Evolutionary conservation across 768 basidiomycete genomes (phyloP).

Genomic region (Suillus tomentosus): DNA sequence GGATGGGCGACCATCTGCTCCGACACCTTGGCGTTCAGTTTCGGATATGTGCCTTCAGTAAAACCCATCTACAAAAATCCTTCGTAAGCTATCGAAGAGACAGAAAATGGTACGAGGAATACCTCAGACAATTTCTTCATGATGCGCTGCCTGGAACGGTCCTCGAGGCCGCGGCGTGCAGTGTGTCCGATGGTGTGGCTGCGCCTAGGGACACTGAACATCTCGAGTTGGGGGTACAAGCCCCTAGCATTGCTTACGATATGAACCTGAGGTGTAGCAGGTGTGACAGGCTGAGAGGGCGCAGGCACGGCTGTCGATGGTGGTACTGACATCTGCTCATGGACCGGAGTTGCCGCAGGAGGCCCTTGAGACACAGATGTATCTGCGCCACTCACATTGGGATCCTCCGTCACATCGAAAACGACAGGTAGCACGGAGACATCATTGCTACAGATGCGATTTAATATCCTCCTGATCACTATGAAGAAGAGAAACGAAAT

Average conservation of each 20-base stretch:
- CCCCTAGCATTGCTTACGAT: constrained; percentile 66
- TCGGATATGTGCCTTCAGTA: constrained; percentile 56
- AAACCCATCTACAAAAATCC: constrained; percentile 67
- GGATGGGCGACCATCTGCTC: constrained; percentile 46
- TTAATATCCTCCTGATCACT: constrained; percentile 13
- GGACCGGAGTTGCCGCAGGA: constrained; percentile 11
- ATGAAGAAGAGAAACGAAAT: neutral
- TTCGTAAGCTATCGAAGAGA: constrained; percentile 14
- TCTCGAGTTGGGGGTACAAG: constrained; percentile 62
- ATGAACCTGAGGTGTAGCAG: constrained; percentile 33
- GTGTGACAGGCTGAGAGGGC: constrained; percentile 14
- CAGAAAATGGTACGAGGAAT: constrained; percentile 41
- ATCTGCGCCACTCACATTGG: constrained; percentile 5
- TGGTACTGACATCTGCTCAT: constrained; percentile 11
- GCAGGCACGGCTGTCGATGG: constrained; percentile 19
- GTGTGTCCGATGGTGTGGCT: constrained; percentile 35
- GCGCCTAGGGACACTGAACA: constrained; percentile 55
- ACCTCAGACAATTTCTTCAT: constrained; percentile 57
- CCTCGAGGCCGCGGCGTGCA: constrained; percentile 19
- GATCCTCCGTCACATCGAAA: constrained; percentile 13
- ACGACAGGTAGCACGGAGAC: constrained; percentile 29
- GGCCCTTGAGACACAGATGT: constrained; percentile 3
- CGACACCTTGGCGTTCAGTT: constrained; percentile 51
- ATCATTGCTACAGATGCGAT: constrained; percentile 11
- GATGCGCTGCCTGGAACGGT: constrained; percentile 46